Conservation (phyloP, 1,284 basidiomycete species). For the Entoloma clypeatum region DNA sequence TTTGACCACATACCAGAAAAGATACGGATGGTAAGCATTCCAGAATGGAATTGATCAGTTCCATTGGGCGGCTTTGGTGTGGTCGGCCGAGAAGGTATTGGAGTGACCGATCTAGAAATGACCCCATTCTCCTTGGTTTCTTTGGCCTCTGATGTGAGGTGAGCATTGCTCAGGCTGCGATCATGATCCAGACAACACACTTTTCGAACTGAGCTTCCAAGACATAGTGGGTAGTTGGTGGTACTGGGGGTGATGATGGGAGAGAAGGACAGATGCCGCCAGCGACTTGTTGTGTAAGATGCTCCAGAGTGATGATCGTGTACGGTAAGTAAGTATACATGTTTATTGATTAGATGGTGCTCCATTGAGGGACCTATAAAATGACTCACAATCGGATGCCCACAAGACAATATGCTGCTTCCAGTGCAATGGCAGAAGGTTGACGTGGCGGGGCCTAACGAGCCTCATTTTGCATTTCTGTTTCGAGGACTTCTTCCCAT, state of each 20-base stretch:
- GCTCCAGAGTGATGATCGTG: too few relatives aligned
- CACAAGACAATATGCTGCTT: too few relatives aligned
- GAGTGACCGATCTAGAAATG: constrained; percentile 69
- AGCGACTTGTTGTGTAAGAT: constrained; percentile 20
- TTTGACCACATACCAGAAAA: constrained; percentile 57
- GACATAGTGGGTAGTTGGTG: constrained; percentile 32
- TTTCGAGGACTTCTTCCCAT: too few relatives aligned
- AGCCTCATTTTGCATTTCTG: too few relatives aligned
- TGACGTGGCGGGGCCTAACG: too few relatives aligned
- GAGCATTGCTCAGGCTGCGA: constrained; percentile 7
- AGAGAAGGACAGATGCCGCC: constrained; percentile 19
- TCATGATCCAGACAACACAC: constrained; percentile 24
- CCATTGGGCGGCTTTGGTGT: constrained; percentile 63
- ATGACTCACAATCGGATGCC: too few relatives aligned
- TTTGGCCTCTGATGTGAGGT: constrained; percentile 49
- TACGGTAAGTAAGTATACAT: too few relatives aligned
- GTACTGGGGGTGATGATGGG: constrained; percentile 22
- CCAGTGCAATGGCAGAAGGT: too few relatives aligned
- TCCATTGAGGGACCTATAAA: too few relatives aligned
- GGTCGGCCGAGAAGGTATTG: constrained; percentile 65
- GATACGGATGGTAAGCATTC: constrained; percentile 83
- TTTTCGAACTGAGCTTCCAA: constrained; percentile 35
- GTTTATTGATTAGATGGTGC: too few relatives aligned
- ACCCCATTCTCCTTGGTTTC: constrained; percentile 64
- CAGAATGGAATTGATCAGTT: constrained; percentile 66